Percentiles rank a stretch among this genome's conserved stretches.
Conservation (phyloP, 257 asterid genomes). For the Ilex aquifolium region DNA sequence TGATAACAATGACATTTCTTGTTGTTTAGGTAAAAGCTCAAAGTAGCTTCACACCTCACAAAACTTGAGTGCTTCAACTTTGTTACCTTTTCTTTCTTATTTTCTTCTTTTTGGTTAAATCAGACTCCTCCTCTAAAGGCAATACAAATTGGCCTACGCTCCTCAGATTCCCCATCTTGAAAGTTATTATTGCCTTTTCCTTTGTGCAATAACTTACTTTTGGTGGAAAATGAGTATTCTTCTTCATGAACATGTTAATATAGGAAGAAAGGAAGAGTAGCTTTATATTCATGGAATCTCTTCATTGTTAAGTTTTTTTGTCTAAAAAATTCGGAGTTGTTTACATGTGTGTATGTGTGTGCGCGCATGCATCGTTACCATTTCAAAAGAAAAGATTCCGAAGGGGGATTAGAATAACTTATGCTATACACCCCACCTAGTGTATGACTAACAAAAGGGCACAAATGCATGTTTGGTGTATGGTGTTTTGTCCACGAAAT, state of each 20-base stretch:
- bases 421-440: too few relatives aligned
- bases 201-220: background rate
- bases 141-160: constrained; percentile 11
- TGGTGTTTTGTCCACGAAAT: too few relatives aligned
- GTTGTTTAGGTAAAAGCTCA: constrained; percentile 22
- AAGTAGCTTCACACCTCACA: constrained; percentile 11
- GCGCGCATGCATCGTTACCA: too few relatives aligned
- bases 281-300: background rate
- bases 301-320: too few relatives aligned
- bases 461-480: too few relatives aligned
- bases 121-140: constrained; percentile 6
- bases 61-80: background rate
- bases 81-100: constrained; percentile 1
- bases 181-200: background rate
- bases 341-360: too few relatives aligned
- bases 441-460: too few relatives aligned
- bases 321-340: too few relatives aligned
- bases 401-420: too few relatives aligned
- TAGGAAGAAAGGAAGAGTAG: background rate
- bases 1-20: constrained; percentile 42
- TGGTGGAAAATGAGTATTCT: background rate
- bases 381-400: too few relatives aligned
- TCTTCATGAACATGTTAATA: background rate
- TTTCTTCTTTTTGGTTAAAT: background rate
- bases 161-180: constrained; percentile 4